These are phyloP conservation scores for Candida sphagnicola DNA, from an alignment of 805 yeast species.

Conservation along the genomic window DNA sequence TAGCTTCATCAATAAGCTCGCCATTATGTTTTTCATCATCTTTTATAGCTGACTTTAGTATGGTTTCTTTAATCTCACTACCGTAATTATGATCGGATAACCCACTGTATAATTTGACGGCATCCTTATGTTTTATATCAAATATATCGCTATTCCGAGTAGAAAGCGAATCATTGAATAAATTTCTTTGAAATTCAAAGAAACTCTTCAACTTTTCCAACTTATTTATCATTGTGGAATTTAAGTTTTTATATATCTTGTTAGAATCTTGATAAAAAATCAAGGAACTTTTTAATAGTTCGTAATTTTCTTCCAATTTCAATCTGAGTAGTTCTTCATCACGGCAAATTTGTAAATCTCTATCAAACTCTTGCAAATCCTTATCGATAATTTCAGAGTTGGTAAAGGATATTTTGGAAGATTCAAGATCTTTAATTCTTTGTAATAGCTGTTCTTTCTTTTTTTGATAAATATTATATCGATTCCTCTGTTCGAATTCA, in stretches of 20 bases:
- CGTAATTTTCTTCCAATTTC: constrained; percentile 28
- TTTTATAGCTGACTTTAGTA: constrained; percentile 12
- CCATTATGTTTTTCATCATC: constrained; percentile 6
- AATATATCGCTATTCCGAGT: constrained; percentile 11
- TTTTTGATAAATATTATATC: constrained; percentile 16
- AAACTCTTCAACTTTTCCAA: constrained; percentile 36
- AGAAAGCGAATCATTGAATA: constrained; percentile 19
- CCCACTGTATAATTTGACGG: constrained; percentile 23
- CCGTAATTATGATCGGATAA: constrained; percentile 25
- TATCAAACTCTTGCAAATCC: constrained; percentile 20
- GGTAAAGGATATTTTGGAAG: constrained; percentile 21
- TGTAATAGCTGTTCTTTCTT: constrained; percentile 22
- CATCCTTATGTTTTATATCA: constrained; percentile 18
- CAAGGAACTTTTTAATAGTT: constrained; percentile 25
- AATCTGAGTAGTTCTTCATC: constrained; percentile 33
- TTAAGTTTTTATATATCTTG: constrained; percentile 28
- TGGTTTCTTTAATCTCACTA: constrained; percentile 24
- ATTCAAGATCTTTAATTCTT: constrained; percentile 20
- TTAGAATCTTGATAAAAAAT: constrained; percentile 36
- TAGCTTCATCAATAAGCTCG: not conserved
- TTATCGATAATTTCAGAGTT: constrained; percentile 20
- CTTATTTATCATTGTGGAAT: constrained; percentile 26
- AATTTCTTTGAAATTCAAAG: constrained; percentile 31
- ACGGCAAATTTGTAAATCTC: constrained; percentile 17
- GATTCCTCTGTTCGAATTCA: constrained; percentile 12